Conservation (phyloP, 306 rosid species). For the Fragaria iinumae region DNA sequence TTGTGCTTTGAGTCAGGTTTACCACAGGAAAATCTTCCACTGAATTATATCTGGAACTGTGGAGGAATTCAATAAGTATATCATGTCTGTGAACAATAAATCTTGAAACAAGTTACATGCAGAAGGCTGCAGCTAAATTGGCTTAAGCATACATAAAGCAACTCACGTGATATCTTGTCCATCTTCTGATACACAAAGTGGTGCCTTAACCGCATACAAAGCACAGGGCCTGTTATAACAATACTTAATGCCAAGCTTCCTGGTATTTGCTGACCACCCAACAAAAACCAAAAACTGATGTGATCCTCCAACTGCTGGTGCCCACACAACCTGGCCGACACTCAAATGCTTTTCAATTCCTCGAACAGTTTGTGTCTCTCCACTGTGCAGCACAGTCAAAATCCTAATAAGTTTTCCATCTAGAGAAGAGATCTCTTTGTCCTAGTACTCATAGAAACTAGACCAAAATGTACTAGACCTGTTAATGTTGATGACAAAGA, state of each 20-base stretch:
- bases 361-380: constrained; percentile 60
- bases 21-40: constrained; percentile 33
- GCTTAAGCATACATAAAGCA: constrained; percentile 22
- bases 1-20: constrained; percentile 63
- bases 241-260: constrained; percentile 82
- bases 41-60: constrained; percentile 43
- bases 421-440: constrained; percentile 19
- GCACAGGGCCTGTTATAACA: constrained; percentile 83
- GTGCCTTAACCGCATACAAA: constrained; percentile 56
- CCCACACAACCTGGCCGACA: constrained; percentile 89
- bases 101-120: constrained; percentile 3
- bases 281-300: constrained; percentile 69
- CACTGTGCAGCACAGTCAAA: constrained; percentile 39
- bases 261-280: constrained; percentile 66
- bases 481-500: constrained; percentile 54
- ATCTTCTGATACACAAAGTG: constrained; percentile 37
- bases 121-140: not conserved
- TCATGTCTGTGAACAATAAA: too few species aligned
- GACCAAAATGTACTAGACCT: constrained; percentile 40
- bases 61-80: not conserved
- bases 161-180: constrained; percentile 49
- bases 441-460: constrained; percentile 2
- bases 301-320: constrained; percentile 45
- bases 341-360: constrained; percentile 67
- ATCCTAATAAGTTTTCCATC: constrained; percentile 6